Base-by-base conservation (phyloP, 2,329 filamentous ascomycete genomes). In the Gyromitra esculenta region DNA sequence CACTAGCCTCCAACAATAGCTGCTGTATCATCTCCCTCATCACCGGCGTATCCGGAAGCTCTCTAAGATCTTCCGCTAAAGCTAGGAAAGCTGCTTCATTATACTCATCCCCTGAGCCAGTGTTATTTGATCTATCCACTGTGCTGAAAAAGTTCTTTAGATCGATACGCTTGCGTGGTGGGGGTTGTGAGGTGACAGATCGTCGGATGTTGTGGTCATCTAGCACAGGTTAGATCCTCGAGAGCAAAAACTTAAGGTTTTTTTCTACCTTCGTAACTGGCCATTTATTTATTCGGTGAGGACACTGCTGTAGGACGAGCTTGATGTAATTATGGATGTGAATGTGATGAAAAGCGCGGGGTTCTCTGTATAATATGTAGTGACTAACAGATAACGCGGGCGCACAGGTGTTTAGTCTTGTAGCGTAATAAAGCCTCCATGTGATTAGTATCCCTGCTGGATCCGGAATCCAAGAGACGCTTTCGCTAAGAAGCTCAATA, bases 181-280 rank as follows among this genome's bases (percentile, higher is more conserved):
- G 67, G 41, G 41, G 62, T 45, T 65, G 41, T 21, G 71, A 62
- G 9, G 76, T 73, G 31, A 60, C 57, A 37, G 73, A 66, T 39
- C 66, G 71, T 21, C 69, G 70, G 63, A 80, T 75, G 60, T 79
- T 80, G 39, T 80, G 79, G 72, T 80, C 79, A 45, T 80, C 79
- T 80, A 11, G 25, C 45, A 41, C 18, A 2, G 4, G 39, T 75
- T 65, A 75, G 60, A 35, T 15, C 13, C 63, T 41, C 2, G 9
- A 15, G 2, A 37, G 39, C 15, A 37, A 43, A 37, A 66, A 57
- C 7, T 2, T 25, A 39, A 35, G 18, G 56, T 15, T 37, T 35
- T 59, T 18, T 11, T 64, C 13, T 75, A 67, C 75, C 72, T 76
- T 76, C 60, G 18, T 77, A 77, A 25, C 75, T 77, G 35, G 75